A percentile compares a stretch with the other conserved stretches of the same genome.
Conservation (phyloP, 1,139 yeast species). For the Geotrichum histeridarum region DNA sequence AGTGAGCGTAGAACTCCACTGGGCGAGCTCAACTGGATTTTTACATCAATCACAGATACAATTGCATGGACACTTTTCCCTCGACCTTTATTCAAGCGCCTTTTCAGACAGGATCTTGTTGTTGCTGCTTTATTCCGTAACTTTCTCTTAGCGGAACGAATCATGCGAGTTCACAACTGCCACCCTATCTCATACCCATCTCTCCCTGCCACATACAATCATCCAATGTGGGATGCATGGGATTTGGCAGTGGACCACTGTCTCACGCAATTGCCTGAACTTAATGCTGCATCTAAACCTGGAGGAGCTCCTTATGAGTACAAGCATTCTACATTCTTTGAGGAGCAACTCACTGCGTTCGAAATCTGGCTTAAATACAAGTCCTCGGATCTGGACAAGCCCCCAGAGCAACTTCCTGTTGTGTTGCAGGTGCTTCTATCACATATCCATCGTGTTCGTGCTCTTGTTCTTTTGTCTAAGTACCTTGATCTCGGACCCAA, state of each 20-base stretch:
- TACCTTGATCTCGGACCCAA: conserved; percentile 94
- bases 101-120: conserved; percentile 92
- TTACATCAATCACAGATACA: conserved; percentile 96
- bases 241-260: conserved; percentile 95
- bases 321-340: conserved; percentile 89
- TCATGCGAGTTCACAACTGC: conserved; percentile 90
- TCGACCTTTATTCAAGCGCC: conserved; percentile 77
- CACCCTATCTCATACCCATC: conserved; percentile 95
- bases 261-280: conserved; percentile 47
- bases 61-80: conserved; percentile 96
- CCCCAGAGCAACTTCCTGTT: conserved; percentile 94
- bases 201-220: conserved; percentile 74
- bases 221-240: conserved; percentile 98
- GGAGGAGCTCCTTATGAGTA: conserved; percentile 45
- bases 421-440: conserved; percentile 87
- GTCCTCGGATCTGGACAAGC: conserved; percentile 59
- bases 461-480: conserved; percentile 74
- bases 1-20: conserved; percentile 92
- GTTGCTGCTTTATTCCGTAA: conserved; percentile 94
- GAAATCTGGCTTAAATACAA: conserved; percentile 94
- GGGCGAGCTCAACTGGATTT: conserved; percentile 96
- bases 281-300: conserved; percentile 36
- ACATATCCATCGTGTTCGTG: conserved; percentile 89
- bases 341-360: conserved; percentile 92
- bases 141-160: conserved; percentile 82